A percentile compares a stretch with the other conserved stretches of the same genome.
These are phyloP conservation scores for Lachancea sp. DNA, from an alignment of 805 yeast genomes.

Conservation along the genomic window DNA sequence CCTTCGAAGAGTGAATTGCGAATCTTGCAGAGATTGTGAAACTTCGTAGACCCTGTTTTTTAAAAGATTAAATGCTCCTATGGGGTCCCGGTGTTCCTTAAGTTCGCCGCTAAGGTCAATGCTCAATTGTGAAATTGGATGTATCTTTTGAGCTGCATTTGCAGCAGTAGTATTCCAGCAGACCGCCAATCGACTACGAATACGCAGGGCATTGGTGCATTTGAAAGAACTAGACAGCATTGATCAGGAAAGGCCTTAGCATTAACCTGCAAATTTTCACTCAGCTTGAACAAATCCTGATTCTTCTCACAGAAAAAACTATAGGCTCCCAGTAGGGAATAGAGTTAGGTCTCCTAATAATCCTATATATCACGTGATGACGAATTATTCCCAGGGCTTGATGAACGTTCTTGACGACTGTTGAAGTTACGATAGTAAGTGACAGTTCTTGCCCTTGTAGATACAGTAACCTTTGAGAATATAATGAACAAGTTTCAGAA, in stretches of 20 bases:
- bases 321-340: too few relatives aligned
- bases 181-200: slow-evolving; percentile 3
- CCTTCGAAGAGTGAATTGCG: slow-evolving; percentile 14
- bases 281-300: too few relatives aligned
- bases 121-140: slow-evolving; percentile 17
- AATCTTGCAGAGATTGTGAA: slow-evolving; percentile 12
- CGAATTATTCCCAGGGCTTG: too few relatives aligned
- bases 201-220: neutral
- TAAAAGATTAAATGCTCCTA: slow-evolving; percentile 11
- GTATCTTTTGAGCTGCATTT: slow-evolving; percentile 7
- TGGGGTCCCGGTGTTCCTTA: slow-evolving; percentile 10
- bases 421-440: too few relatives aligned
- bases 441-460: too few relatives aligned
- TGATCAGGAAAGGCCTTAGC: neutral
- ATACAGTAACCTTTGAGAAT: too few relatives aligned
- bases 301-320: too few relatives aligned
- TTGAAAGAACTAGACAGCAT: slow-evolving; percentile 5
- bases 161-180: slow-evolving; percentile 7
- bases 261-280: too few relatives aligned
- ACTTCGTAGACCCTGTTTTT: slow-evolving; percentile 13
- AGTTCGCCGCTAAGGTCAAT: slow-evolving; percentile 8
- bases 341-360: too few relatives aligned
- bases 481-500: too few relatives aligned
- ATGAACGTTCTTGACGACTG: too few relatives aligned
- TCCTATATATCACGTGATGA: too few relatives aligned